Evolutionary conservation across 768 basidiomycete species (phyloP), one percentile per base, ranked within the genome.

Genomic region (Mycena rebaudengoi): DNA sequence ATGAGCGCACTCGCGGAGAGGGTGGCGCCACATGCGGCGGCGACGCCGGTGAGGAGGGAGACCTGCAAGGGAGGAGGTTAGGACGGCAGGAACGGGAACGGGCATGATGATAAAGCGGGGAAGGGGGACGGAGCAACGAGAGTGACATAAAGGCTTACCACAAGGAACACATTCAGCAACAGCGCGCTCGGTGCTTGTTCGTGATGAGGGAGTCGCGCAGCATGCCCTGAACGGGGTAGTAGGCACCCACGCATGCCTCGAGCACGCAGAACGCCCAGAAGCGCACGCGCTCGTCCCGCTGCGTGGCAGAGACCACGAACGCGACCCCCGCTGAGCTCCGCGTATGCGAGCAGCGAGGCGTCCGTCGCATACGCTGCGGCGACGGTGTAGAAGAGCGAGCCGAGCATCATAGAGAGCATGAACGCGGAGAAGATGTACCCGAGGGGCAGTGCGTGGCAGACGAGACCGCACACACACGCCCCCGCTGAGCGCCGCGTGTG

Each of bases 161-260:
- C 88, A 29, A 92, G 91, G 64, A 92, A 91, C 7, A 89, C 67
- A 73, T 92, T 92, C 45, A 92, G 81, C 2, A 91, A 91, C 7
- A 92, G 77, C 2, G 90, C 1, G 91, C 91, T 14, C 91, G 84
- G 67, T 91, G 86, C 70, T 91, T 91, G 61, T 92, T 87, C 1
- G 88, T 79, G 14, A 92, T 87, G 55, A 92, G 73, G 1, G 82
- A 80, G 23, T 90, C 89, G 39, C 88, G 82, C 23, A 92, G 75
- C 83, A 90, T 91, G 28, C 91, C 91, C 60, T 92, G 91, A 28
- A 91, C 85, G 23, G 91, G 91, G 69, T 92, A 92, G 70, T 92
- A 92, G 86, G 90, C 85, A 45, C 91, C 91, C 7, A 92, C 91
- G 71, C 89, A 91, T 16, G 85, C 88, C 73, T 92, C 91, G 64